phyloP scores from a whole-genome alignment of 331 rosid species.

The Pyrus hybrid region DNA sequence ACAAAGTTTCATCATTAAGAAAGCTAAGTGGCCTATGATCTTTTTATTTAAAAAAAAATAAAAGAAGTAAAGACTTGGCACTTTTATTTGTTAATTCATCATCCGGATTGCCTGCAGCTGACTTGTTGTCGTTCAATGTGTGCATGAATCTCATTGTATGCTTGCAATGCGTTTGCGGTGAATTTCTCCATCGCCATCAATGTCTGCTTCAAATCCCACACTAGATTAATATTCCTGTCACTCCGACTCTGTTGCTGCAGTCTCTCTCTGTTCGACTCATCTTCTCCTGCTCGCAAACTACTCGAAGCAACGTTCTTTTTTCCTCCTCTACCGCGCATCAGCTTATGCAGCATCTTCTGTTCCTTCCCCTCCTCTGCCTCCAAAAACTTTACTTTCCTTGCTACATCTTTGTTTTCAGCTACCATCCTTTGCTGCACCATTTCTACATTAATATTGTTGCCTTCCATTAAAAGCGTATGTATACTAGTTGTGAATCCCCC shows the following conservation, averaged over 20 bases:
- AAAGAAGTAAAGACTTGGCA: too few species aligned
- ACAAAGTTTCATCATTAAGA: too few species aligned
- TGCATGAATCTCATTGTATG: slow-evolving; percentile 49
- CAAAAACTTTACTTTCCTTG: slow-evolving; percentile 35
- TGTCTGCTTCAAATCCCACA: slow-evolving; percentile 40
- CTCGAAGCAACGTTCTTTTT: slow-evolving; percentile 9
- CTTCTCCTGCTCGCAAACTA: slow-evolving; percentile 14
- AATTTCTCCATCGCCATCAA: slow-evolving; percentile 53
- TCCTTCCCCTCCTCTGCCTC: slow-evolving; percentile 31
- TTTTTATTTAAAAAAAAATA: too few species aligned
- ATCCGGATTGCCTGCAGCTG: neutral
- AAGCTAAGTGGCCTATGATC: too few species aligned
- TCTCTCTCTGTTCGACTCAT: neutral
- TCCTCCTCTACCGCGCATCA: slow-evolving; percentile 29
- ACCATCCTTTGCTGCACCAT: slow-evolving; percentile 23
- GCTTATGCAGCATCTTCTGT: slow-evolving; percentile 40
- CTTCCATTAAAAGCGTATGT: slow-evolving; percentile 35
- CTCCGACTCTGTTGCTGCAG: neutral
- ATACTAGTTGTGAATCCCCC: slow-evolving; percentile 33
- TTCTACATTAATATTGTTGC: slow-evolving; percentile 7
- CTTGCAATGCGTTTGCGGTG: slow-evolving; percentile 30
- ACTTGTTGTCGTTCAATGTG: slow-evolving; percentile 27
- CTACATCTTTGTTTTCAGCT: slow-evolving; percentile 42
- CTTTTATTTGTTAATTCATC: too few species aligned
- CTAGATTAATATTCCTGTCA: slow-evolving; percentile 9